These are phyloP conservation scores for Phytophthora lateralis DNA, from an alignment of 352 stramenopile genomes.

Conservation along the genomic window DNA sequence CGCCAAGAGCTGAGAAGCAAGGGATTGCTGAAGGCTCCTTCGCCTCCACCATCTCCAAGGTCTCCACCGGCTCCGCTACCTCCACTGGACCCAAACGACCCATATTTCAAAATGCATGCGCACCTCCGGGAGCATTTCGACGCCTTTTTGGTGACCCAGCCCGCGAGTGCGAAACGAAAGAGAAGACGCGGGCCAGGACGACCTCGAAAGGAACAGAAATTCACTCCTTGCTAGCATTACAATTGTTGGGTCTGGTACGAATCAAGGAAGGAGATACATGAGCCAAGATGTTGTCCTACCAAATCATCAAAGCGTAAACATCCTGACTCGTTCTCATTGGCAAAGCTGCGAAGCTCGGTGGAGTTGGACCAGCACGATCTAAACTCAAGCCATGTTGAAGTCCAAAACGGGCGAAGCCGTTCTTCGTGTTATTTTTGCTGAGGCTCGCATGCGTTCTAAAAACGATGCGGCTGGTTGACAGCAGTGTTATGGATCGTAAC, in stretches of 20 bases:
- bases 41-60: conserved; percentile 14
- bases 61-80: conserved; percentile 17
- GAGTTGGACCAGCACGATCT: neutral
- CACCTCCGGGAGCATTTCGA: conserved; percentile 29
- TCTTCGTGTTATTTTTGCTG: conserved; percentile 32
- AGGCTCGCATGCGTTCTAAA: conserved; percentile 29
- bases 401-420: conserved; percentile 19
- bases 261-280: neutral
- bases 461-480: conserved; percentile 18
- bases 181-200: neutral
- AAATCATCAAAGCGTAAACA: neutral
- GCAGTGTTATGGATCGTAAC: conserved; percentile 31
- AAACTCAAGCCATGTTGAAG: conserved; percentile 18
- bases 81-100: conserved; percentile 22
- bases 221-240: neutral
- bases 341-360: neutral
- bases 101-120: conserved; percentile 23
- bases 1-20: conserved; percentile 26
- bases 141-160: conserved; percentile 2
- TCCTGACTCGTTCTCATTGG: neutral
- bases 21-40: conserved; percentile 13
- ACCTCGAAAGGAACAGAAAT: conserved; percentile 12
- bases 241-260: neutral
- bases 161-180: neutral
- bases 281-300: neutral